Conservation (phyloP, 495 filamentous ascomycete species). For the Aspergillus indologenus region DNA sequence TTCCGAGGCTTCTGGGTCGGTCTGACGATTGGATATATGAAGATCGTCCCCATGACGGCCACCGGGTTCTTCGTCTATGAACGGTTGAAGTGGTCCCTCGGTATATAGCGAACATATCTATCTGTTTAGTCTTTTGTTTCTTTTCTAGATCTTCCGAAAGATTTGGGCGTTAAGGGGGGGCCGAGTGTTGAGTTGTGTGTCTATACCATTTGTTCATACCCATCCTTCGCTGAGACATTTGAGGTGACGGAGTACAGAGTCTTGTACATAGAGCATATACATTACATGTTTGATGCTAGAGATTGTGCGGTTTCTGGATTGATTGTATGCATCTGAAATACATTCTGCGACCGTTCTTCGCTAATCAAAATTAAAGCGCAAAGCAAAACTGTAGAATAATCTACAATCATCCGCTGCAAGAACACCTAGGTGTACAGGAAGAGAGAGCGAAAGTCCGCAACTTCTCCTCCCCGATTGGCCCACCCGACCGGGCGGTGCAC, state of each 20-base stretch:
- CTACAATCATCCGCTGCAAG: no score
- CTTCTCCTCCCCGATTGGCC: conserved; percentile 11
- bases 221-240: conserved; percentile 14
- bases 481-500: conserved; percentile 7
- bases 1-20: conserved; percentile 87
- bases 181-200: neutral
- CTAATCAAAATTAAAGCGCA: no score
- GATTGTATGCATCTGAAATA: no score
- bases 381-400: no score
- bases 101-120: conserved; percentile 44
- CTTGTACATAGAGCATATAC: conserved; percentile 11
- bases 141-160: neutral
- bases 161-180: neutral
- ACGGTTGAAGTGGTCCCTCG: conserved; percentile 68
- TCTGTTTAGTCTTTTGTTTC: conserved; percentile 6
- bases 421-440: no score
- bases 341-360: no score
- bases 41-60: conserved; percentile 88
- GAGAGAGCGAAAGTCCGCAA: no score
- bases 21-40: conserved; percentile 89
- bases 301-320: no score
- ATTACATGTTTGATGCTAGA: no score
- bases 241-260: conserved; percentile 14
- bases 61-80: conserved; percentile 79
- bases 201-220: conserved; percentile 17